Evolutionary conservation across 306 rosid genomes (phyloP).

Genomic region (Quercus alba): DNA sequence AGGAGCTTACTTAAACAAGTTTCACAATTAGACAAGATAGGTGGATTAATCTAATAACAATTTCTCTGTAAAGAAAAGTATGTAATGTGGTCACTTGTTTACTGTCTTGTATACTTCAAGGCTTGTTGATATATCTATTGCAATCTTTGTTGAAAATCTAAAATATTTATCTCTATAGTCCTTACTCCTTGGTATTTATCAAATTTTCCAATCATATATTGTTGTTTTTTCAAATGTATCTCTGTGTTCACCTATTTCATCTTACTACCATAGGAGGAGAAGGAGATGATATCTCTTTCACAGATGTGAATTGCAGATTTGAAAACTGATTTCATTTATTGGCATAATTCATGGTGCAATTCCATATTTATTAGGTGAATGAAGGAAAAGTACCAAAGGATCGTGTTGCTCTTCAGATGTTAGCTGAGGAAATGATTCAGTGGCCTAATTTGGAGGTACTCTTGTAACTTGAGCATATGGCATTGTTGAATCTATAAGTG

Average conservation of each 20-base stretch:
- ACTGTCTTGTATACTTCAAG: background rate
- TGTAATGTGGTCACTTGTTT: background rate
- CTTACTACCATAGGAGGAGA: background rate
- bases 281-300: background rate
- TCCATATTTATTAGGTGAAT: constrained; percentile 53
- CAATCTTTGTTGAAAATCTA: background rate
- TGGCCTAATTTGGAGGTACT: constrained; percentile 98
- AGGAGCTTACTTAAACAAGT: background rate
- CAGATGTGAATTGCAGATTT: background rate
- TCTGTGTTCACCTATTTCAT: background rate
- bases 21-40: background rate
- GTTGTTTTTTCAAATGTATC: background rate
- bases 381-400: constrained; percentile 80
- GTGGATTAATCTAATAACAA: background rate
- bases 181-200: background rate
- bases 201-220: background rate
- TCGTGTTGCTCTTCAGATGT: constrained; percentile 57
- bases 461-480: constrained; percentile 12
- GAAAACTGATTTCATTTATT: background rate
- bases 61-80: background rate
- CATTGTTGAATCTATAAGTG: background rate
- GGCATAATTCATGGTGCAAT: constrained; percentile 4
- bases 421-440: constrained; percentile 81
- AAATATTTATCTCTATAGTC: background rate
- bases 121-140: background rate